Conservation (phyloP, 164 flowering plant species). For the Chloranthus sessilifolius region DNA sequence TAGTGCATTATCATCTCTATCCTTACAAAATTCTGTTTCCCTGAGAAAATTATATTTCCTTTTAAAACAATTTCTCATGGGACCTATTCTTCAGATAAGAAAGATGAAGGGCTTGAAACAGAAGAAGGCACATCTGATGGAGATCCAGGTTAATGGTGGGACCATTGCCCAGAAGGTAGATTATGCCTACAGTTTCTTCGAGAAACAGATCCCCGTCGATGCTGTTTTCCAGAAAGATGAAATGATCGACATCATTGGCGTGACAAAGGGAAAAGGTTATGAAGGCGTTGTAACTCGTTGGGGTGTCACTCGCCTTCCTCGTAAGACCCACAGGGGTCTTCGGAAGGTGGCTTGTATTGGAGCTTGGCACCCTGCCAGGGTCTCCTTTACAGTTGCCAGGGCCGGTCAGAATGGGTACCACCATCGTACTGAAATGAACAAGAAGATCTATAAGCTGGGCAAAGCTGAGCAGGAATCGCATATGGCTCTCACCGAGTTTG, state of each 20-base stretch:
- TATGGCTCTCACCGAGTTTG: constrained; percentile 7
- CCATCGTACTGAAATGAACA: constrained; percentile 14
- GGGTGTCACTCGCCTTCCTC: constrained; percentile 14
- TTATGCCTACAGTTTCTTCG: constrained; percentile 61
- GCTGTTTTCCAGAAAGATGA: constrained; percentile 75
- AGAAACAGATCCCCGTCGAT: constrained; percentile 62
- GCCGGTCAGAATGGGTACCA: constrained; percentile 15
- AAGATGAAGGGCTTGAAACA: constrained; percentile 72
- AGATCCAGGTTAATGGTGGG: constrained; percentile 74
- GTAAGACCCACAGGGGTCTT: constrained; percentile 13
- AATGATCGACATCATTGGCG: constrained; percentile 69
- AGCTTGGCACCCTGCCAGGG: constrained; percentile 19
- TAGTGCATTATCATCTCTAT: no score
- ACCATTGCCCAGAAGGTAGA: constrained; percentile 53
- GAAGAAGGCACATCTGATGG: constrained; percentile 77
- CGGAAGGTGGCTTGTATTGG: constrained; percentile 15
- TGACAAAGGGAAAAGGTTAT: constrained; percentile 13
- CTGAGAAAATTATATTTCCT: no score
- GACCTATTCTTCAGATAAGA: constrained; percentile 41
- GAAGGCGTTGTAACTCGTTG: constrained; percentile 16
- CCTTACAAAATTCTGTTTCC: no score
- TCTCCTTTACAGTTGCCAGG: constrained; percentile 14
- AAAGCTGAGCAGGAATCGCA: constrained; percentile 13
- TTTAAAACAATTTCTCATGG: no score
- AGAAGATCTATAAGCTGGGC: constrained; percentile 15